Conservation (phyloP, 2,329 filamentous ascomycete species). For the Colletotrichum karsti region DNA sequence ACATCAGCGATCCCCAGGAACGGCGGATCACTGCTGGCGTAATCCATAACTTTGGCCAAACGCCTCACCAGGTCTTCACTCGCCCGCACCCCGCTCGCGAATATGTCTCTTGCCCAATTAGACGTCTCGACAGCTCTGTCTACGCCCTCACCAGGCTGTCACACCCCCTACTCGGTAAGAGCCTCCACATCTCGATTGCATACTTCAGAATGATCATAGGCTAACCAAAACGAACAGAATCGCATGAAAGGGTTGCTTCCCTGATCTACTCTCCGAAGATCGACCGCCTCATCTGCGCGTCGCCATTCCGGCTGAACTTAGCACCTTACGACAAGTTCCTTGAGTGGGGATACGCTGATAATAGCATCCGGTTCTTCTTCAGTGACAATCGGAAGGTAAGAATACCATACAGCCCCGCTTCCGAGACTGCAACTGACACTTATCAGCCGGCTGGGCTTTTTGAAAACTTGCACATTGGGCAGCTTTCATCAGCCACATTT, state of each 20-base stretch:
- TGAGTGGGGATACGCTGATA: slow-evolving; percentile 96
- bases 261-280: slow-evolving; percentile 81
- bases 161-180: slow-evolving; percentile 75
- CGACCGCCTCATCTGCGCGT: slow-evolving; percentile 84
- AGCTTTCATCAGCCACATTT: slow-evolving; percentile 84
- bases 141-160: slow-evolving; percentile 81
- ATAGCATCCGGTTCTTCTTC: slow-evolving; percentile 89
- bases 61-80: slow-evolving; percentile 92
- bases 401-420: neutral
- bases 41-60: slow-evolving; percentile 98
- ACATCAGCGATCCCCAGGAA: slow-evolving; percentile 88
- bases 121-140: slow-evolving; percentile 80
- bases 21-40: slow-evolving; percentile 90
- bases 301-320: slow-evolving; percentile 86
- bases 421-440: slow-evolving; percentile 30
- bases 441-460: slow-evolving; percentile 79
- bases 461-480: slow-evolving; percentile 92
- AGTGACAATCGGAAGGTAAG: slow-evolving; percentile 79
- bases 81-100: slow-evolving; percentile 83
- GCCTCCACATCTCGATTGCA: neutral
- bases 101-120: slow-evolving; percentile 68
- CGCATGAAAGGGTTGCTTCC: slow-evolving; percentile 81
- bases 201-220: neutral
- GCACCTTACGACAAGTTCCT: slow-evolving; percentile 93
- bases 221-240: slow-evolving; percentile 50